Conservation (phyloP, 2,329 filamentous ascomycete species). For the Aspergillus candidus region DNA sequence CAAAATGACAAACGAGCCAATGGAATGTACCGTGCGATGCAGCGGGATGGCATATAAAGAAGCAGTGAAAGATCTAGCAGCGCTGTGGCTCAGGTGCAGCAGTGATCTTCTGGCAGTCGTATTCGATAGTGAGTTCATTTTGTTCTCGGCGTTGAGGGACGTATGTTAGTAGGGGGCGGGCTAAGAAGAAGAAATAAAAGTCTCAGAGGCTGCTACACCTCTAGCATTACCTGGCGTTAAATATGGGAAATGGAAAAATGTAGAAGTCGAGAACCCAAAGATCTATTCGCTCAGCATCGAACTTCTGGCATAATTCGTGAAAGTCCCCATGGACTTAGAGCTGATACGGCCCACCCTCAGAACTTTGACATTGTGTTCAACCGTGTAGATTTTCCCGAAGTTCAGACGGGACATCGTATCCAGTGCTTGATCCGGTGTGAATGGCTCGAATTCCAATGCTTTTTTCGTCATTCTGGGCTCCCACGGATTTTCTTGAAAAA, state of each 20-base stretch:
- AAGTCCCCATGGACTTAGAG: conserved; percentile 18
- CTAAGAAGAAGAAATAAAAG: no score
- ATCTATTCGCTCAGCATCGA: neutral
- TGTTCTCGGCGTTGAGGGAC: no score
- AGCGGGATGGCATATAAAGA: no score
- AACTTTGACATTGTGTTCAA: conserved; percentile 41
- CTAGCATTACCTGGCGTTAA: no score
- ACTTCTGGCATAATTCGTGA: conserved; percentile 15
- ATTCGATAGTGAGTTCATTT: no score
- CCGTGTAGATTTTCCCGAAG: conserved; percentile 37
- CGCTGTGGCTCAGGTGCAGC: no score
- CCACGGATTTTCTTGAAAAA: conserved; percentile 8
- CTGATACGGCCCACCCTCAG: conserved; percentile 34
- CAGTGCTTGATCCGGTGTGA: conserved; percentile 18
- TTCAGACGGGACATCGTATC: conserved; percentile 34
- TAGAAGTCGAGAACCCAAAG: neutral
- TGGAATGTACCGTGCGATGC: no score
- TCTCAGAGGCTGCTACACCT: no score
- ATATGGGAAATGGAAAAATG: neutral
- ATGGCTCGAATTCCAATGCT: conserved; percentile 30
- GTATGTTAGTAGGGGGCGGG: no score
- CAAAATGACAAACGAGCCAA: no score
- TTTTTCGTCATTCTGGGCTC: conserved; percentile 33
- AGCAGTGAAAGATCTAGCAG: no score
- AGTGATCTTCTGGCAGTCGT: no score